Percentiles rank a stretch among this genome's conserved stretches.
Conservation (phyloP, 2,329 filamentous ascomycete species). For the Exserohilum rostratum region DNA sequence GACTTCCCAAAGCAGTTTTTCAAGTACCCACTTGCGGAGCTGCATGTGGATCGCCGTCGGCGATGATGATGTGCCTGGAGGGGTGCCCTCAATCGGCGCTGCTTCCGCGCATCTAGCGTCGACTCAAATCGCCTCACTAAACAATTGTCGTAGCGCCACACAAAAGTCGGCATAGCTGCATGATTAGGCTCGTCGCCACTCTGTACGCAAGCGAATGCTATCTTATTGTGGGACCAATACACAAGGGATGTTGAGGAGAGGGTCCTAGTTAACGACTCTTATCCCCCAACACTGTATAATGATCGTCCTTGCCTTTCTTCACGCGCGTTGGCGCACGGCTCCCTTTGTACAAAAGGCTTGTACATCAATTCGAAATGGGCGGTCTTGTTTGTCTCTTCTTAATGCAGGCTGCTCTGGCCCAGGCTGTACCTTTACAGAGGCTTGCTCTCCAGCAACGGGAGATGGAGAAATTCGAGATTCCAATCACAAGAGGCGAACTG, state of each 20-base stretch:
- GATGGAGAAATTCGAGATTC: not conserved
- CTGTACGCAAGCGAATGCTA: not conserved
- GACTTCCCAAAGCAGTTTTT: too few species aligned
- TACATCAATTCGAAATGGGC: not conserved
- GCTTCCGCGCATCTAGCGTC: slow-evolving; percentile 1
- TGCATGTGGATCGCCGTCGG: not conserved
- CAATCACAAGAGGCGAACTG: not conserved
- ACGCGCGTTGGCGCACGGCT: not conserved
- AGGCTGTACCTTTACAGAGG: not conserved
- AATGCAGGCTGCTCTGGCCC: not conserved
- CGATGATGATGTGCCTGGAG: not conserved
- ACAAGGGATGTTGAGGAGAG: slow-evolving; percentile 1
- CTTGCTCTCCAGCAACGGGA: not conserved
- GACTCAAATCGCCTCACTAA: slow-evolving; percentile 4
- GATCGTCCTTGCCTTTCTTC: not conserved
- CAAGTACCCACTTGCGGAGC: not conserved
- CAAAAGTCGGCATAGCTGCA: not conserved
- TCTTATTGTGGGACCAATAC: not conserved
- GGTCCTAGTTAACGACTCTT: slow-evolving; percentile 3
- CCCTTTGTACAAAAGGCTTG: not conserved
- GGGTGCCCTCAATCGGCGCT: not conserved
- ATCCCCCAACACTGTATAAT: slow-evolving; percentile 1
- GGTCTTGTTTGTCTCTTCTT: not conserved
- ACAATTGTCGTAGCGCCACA: slow-evolving; percentile 3
- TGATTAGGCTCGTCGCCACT: not conserved